Evolutionary conservation across 1,139 yeast species (phyloP).

Genomic region (Dujonia santamariae): DNA sequence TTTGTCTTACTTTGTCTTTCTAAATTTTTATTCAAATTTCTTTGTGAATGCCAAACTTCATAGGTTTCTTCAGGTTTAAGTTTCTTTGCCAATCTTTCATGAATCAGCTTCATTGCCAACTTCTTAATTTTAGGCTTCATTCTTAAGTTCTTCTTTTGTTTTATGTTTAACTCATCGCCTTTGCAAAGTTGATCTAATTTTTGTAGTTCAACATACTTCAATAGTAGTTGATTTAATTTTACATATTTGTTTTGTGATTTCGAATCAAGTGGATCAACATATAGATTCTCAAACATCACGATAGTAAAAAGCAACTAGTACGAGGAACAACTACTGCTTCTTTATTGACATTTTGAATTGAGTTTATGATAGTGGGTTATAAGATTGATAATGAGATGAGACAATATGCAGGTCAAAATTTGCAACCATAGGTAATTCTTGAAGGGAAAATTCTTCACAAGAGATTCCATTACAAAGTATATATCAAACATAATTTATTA

Average conservation of each 20-base stretch:
- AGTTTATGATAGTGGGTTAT: too few species aligned
- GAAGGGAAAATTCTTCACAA: too few species aligned
- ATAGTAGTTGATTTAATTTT: conserved; percentile 14
- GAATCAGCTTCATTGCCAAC: conserved; percentile 14
- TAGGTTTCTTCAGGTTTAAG: conserved; percentile 35
- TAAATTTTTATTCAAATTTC: conserved; percentile 14
- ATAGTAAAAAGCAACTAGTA: too few species aligned
- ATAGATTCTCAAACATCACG: conserved; percentile 21
- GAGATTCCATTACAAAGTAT: too few species aligned
- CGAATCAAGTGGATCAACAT: conserved; percentile 13
- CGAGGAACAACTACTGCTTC: too few species aligned
- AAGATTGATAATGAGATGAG: too few species aligned
- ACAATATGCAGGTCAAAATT: too few species aligned
- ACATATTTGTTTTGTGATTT: conserved; percentile 13
- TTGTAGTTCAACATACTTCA: conserved; percentile 19
- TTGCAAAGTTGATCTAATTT: conserved; percentile 14
- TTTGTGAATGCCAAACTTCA: conserved; percentile 35
- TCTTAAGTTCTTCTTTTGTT: conserved; percentile 11
- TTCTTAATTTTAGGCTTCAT: conserved; percentile 13
- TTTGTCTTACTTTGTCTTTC: conserved; percentile 6
- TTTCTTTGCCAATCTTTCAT: conserved; percentile 14
- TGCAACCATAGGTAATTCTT: too few species aligned
- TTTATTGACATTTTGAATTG: conserved; percentile 1
- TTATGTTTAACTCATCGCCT: conserved; percentile 9
- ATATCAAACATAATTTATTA: too few species aligned